These are phyloP conservation scores for Myxozyma geophila DNA, from an alignment of 805 yeast species.

Conservation along the genomic window DNA sequence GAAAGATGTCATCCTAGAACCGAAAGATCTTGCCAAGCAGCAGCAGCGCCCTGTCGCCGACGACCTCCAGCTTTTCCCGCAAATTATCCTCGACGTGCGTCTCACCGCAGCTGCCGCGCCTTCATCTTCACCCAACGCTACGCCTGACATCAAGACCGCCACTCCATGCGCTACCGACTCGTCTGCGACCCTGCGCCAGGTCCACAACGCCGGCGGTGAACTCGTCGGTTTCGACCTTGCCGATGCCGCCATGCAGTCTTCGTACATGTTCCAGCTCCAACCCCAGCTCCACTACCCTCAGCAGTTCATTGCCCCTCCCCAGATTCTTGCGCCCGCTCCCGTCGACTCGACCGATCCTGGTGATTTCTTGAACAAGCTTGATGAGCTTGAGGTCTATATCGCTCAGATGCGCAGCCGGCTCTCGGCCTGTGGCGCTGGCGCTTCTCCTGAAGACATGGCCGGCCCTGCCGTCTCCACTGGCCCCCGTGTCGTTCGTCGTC, in stretches of 20 bases:
- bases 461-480: background rate
- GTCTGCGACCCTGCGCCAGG: constrained; percentile 24
- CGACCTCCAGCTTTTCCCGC: constrained; percentile 28
- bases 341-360: constrained; percentile 20
- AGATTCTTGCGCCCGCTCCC: constrained; percentile 4
- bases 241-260: constrained; percentile 25
- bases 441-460: background rate
- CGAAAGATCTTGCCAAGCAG: background rate
- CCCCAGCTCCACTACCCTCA: constrained; percentile 21
- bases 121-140: background rate
- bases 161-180: constrained; percentile 36
- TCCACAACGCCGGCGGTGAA: constrained; percentile 35
- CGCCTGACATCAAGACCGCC: constrained; percentile 15
- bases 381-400: constrained; percentile 34
- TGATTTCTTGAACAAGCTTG: constrained; percentile 31
- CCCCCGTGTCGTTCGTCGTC: constrained; percentile 33
- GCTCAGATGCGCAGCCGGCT: constrained; percentile 34
- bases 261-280: constrained; percentile 30
- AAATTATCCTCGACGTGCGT: constrained; percentile 30
- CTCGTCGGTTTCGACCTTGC: constrained; percentile 33
- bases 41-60: background rate
- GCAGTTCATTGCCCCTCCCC: background rate
- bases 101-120: constrained; percentile 21
- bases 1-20: background rate
- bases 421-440: constrained; percentile 2